Conservation (phyloP, 1,139 yeast genomes). For the Hanseniaspora uvarum region DNA sequence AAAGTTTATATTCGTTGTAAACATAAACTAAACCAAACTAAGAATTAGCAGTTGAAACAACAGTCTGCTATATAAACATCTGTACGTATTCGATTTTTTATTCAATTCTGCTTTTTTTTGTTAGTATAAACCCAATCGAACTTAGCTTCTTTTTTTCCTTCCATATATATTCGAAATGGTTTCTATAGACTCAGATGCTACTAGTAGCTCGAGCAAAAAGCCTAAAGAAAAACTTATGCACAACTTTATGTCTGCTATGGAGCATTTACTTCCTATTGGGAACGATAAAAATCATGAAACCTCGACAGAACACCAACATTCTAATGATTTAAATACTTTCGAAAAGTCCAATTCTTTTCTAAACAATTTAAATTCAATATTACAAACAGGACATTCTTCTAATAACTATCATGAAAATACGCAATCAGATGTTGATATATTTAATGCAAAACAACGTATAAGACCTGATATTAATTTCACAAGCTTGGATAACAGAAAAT, state of each 20-base stretch:
- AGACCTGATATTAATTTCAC: not conserved
- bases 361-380: constrained; percentile 3
- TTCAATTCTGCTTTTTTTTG: not conserved
- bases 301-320: too few species aligned
- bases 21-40: too few species aligned
- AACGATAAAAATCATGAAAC: not conserved
- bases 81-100: too few species aligned
- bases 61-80: too few species aligned
- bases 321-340: not conserved
- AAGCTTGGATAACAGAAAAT: not conserved
- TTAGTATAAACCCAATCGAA: too few species aligned
- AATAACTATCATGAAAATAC: not conserved
- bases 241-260: constrained; percentile 11
- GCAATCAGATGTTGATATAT: not conserved
- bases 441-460: not conserved
- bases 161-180: not conserved
- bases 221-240: constrained; percentile 11
- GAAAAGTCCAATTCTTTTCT: constrained; percentile 3
- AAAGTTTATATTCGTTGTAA: too few species aligned
- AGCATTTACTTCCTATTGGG: constrained; percentile 11
- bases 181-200: not conserved
- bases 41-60: too few species aligned
- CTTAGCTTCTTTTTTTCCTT: not conserved
- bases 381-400: not conserved
- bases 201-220: not conserved